phyloP scores from a whole-genome alignment of 306 rosid genomes.

The Cucumis hystrix region DNA sequence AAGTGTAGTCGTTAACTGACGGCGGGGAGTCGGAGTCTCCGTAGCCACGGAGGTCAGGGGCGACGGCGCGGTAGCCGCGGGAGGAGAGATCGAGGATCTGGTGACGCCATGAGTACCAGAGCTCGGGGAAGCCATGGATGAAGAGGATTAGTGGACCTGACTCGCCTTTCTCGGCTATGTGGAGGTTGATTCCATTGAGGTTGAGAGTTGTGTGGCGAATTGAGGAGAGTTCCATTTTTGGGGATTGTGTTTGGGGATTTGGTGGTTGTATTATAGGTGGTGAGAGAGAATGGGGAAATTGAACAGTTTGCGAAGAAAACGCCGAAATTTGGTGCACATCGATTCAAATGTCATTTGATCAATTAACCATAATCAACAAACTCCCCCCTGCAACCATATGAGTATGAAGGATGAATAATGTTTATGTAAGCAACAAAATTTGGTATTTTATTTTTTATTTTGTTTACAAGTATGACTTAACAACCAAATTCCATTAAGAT shows the following conservation, averaged over 20 bases:
- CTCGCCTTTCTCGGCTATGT: conserved; percentile 55
- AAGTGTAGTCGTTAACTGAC: conserved; percentile 25
- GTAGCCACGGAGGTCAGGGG: conserved; percentile 71
- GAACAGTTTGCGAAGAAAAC: not conserved
- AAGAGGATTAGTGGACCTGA: conserved; percentile 52
- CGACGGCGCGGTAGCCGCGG: conserved; percentile 52
- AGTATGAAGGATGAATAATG: too few relatives aligned
- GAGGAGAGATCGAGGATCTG: conserved; percentile 55
- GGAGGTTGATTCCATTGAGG: conserved; percentile 68
- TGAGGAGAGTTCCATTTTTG: conserved; percentile 21
- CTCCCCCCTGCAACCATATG: too few relatives aligned
- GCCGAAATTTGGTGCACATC: not conserved
- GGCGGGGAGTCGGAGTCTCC: conserved; percentile 52
- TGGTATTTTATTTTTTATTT: too few relatives aligned
- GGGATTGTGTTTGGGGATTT: not conserved
- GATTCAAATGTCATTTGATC: not conserved
- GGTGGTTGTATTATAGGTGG: not conserved
- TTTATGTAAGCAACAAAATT: too few relatives aligned
- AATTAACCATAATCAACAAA: not conserved
- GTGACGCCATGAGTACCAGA: conserved; percentile 78
- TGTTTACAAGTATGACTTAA: too few relatives aligned
- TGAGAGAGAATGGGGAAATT: not conserved
- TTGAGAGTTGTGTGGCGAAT: conserved; percentile 34
- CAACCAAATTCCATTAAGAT: too few relatives aligned
- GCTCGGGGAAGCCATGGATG: conserved; percentile 81